Evolutionary conservation across 768 basidiomycete genomes (phyloP), one percentile per base, ranked within the genome.

Genomic region (Agaricus blazei): DNA sequence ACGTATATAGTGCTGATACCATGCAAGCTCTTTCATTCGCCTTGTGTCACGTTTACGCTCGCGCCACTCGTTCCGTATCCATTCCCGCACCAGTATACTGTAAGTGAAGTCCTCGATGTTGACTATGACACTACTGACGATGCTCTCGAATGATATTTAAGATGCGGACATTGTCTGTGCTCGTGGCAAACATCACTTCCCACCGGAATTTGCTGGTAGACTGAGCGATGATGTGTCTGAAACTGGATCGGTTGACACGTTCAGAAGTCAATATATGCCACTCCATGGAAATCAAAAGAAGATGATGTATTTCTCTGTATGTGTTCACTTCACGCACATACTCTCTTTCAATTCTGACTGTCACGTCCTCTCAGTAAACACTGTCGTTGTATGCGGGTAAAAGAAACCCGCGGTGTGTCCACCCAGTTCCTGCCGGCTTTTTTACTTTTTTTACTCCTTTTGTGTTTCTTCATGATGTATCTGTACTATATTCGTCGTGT

Each of bases 1-100:
- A 47, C 5, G 38, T 51, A 34, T 34, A 1, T 41, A 87, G 84
- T 27, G 75, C 85, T 14, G 85, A 89, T 62, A 78, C 81, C 14
- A 68, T 93, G 41, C 91, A 93, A 60, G 76, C 79, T 0, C 65
- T 92, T 0, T 77, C 85, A 0, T 90, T 84, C 48, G 80, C 84
- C 0, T 70, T 90, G 0, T 90, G 89, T 62, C 87, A 90, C 45
- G 82, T 88, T 3, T 90, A 88, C 50, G 87, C 88, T 0, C 77
- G 87, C 0, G 76, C 88, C 0, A 90, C 89, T 0, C 83, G 88
- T 5, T 86, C 87, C 0, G 89, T 90, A 0, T 90, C 89, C 0
- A 89, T 90, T 42, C 88, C 88, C 0, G 88, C 88, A 0, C 88
- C 88, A 0, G 86, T 90, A 0, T 90, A 90, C 60, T 90, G 88